These are phyloP conservation scores for Ogataea siamensis DNA, from an alignment of 805 yeast genomes.

Conservation along the genomic window DNA sequence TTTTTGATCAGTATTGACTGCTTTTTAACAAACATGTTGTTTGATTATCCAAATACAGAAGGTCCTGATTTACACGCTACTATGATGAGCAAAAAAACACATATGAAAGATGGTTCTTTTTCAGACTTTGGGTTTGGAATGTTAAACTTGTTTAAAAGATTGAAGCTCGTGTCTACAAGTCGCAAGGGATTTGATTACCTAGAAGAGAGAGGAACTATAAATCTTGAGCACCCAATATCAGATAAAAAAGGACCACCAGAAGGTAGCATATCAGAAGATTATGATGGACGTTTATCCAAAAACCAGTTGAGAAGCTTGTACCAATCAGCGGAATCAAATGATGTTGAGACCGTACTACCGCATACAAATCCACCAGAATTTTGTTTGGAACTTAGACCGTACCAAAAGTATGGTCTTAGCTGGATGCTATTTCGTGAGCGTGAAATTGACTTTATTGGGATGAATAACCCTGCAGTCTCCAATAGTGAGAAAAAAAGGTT, in stretches of 20 bases:
- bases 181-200: no score
- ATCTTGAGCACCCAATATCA: slow-evolving; percentile 57
- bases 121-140: slow-evolving; percentile 12
- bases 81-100: no score
- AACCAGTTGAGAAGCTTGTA: slow-evolving; percentile 79
- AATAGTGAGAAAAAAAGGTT: slow-evolving; percentile 22
- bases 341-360: slow-evolving; percentile 53
- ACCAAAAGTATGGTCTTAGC: slow-evolving; percentile 80
- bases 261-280: slow-evolving; percentile 7
- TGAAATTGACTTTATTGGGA: slow-evolving; percentile 47
- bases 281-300: slow-evolving; percentile 40
- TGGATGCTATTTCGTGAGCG: slow-evolving; percentile 88
- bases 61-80: no score
- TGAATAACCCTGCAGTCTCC: slow-evolving; percentile 25
- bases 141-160: slow-evolving; percentile 16
- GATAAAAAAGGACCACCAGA: slow-evolving; percentile 13
- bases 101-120: no score
- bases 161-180: no score
- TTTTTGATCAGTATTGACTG: slow-evolving; percentile 70
- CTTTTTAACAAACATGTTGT: slow-evolving; percentile 36
- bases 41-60: no score
- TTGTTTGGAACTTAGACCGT: slow-evolving; percentile 59
- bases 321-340: slow-evolving; percentile 53
- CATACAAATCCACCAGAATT: slow-evolving; percentile 60
- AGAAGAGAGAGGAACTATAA: slow-evolving; percentile 36